Percentiles rank a stretch among this genome's conserved stretches.
Evolutionary conservation across 2,329 filamentous ascomycete species (phyloP).

Genomic region (Raffaelea albimanens): DNA sequence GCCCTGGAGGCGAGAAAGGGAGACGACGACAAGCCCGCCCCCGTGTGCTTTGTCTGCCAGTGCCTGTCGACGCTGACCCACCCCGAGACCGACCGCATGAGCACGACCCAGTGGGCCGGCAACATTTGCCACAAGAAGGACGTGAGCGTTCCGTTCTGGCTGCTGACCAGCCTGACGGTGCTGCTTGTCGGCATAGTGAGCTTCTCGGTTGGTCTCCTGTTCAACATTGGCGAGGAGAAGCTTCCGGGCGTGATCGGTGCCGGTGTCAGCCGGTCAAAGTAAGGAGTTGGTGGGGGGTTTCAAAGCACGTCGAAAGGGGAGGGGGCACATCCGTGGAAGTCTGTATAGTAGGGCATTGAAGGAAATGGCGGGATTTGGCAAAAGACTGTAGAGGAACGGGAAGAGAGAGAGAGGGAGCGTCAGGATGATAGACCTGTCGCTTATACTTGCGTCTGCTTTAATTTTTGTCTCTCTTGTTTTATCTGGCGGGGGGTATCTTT

Average conservation of each 20-base stretch:
- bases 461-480: neutral
- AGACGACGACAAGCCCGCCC: slow-evolving; percentile 12
- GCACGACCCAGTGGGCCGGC: slow-evolving; percentile 68
- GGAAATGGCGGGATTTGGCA: too few relatives aligned
- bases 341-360: too few relatives aligned
- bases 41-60: slow-evolving; percentile 65
- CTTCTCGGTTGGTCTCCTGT: slow-evolving; percentile 69
- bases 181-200: slow-evolving; percentile 57
- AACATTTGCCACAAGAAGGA: slow-evolving; percentile 85
- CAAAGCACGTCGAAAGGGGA: too few relatives aligned
- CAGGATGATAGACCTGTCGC: too few relatives aligned
- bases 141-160: slow-evolving; percentile 78
- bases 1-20: slow-evolving; percentile 14
- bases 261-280: slow-evolving; percentile 70
- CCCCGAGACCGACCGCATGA: slow-evolving; percentile 27
- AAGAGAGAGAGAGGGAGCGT: too few relatives aligned
- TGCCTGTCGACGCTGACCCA: slow-evolving; percentile 51
- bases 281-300: too few relatives aligned
- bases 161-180: slow-evolving; percentile 69
- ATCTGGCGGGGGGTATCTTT: neutral
- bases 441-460: too few relatives aligned
- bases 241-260: slow-evolving; percentile 93
- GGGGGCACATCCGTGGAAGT: too few relatives aligned
- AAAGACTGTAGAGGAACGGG: too few relatives aligned
- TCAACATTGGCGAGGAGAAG: slow-evolving; percentile 75